These are phyloP conservation scores for Fusarium marasasianum DNA, from an alignment of 2,329 filamentous ascomycete species.

Conservation along the genomic window DNA sequence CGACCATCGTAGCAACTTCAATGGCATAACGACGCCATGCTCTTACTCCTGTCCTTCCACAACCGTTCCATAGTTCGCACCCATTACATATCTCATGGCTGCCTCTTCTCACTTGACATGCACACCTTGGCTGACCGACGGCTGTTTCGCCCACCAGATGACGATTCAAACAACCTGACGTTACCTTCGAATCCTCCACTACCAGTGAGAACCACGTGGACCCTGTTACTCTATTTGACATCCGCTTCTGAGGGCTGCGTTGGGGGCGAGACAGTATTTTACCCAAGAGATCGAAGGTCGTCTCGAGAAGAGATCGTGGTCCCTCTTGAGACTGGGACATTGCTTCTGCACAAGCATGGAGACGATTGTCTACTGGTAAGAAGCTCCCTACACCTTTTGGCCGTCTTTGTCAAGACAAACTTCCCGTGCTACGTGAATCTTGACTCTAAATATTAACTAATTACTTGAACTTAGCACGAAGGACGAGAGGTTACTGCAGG, in stretches of 20 bases:
- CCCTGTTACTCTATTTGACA: conserved; percentile 86
- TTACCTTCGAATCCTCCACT: conserved; percentile 54
- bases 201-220: conserved; percentile 79
- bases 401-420: neutral
- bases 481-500: conserved; percentile 80
- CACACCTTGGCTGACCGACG: conserved; percentile 10
- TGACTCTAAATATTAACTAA: neutral
- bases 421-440: neutral
- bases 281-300: conserved; percentile 71
- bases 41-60: neutral
- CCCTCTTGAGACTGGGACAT: conserved; percentile 82
- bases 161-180: conserved; percentile 81
- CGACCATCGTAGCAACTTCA: neutral
- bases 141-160: conserved; percentile 64
- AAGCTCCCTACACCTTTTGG: conserved; percentile 26
- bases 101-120: neutral
- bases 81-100: neutral
- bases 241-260: conserved; percentile 77
- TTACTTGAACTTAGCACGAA: conserved; percentile 68
- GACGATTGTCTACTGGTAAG: conserved; percentile 82
- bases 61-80: neutral
- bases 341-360: conserved; percentile 88
- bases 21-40: neutral
- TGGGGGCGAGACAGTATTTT: conserved; percentile 93
- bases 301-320: conserved; percentile 74